Base-by-base conservation (phyloP, 345 rosid species). In the Hypericum androsaemum region DNA sequence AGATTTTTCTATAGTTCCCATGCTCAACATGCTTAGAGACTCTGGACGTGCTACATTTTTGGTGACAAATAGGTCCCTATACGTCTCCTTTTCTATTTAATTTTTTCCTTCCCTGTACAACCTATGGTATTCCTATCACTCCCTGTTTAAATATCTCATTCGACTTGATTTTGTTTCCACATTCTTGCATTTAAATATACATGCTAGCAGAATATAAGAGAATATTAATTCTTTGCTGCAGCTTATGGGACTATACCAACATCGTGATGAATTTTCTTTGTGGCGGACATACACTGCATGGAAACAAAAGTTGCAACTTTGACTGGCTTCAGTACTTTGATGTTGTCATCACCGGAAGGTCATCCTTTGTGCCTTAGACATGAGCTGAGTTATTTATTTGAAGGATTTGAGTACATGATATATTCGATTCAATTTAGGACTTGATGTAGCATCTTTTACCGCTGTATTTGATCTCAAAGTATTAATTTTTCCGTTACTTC, bases 231-330 rank as follows among this genome's bases (percentile, higher is more conserved):
- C 58, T 64, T 37, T 70, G 39, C 74, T 74, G 80, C 94, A 92
- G 98, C 67, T 78, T 92, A 62, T 92, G 98, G 98, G 98, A 92
- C 78, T 92, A 92, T 59, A 84, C 98, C 41, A 85, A 83, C 66
- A 69, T 92, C 52, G 95, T 92, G 75, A 92, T 92, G 98, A 92
- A 81, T 54, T 92, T 87, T 58, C 95, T 92, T 52, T 88, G 96
- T 64, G 80, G 77, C 57, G 62, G 74, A 2, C 73, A 64, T 41
- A 66, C 76, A 0, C 28, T 55, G 12, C 64, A 72, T 57, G 82
- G 84, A 54, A 60, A 56, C 15, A 56, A 37, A 39, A 50, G 74
- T 59, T 52, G 75, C 83, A 81, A 78, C 56, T 83, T 81, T 60
- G 89, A 85, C 51, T 92, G 98, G 98, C 98, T 88, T 41, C 76